Conservation (phyloP, 1,284 basidiomycete genomes). For the Tremellales sp. region DNA sequence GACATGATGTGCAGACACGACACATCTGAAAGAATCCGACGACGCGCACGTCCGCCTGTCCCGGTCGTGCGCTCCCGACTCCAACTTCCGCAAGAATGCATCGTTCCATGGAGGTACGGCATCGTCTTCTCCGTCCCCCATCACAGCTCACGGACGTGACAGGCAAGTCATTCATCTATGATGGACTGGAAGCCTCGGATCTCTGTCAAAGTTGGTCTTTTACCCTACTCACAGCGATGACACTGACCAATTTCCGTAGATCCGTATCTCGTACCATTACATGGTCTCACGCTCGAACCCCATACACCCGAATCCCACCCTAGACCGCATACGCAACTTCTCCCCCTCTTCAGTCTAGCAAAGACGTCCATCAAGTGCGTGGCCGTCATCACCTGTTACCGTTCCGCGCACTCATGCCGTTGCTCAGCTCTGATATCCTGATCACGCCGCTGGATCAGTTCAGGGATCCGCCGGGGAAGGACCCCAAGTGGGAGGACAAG, state of each 20-base stretch:
- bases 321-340: constrained; percentile 40
- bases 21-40: constrained; percentile 41
- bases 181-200: constrained; percentile 40
- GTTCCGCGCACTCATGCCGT: not conserved
- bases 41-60: constrained; percentile 32
- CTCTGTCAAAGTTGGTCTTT: constrained; percentile 40
- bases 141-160: not conserved
- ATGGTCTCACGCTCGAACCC: constrained; percentile 46
- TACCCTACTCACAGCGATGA: too few relatives aligned
- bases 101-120: constrained; percentile 19
- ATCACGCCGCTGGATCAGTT: constrained; percentile 53
- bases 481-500: constrained; percentile 51
- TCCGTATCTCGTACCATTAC: constrained; percentile 44
- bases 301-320: constrained; percentile 42
- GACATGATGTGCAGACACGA: constrained; percentile 23
- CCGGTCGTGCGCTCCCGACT: constrained; percentile 40
- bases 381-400: not conserved
- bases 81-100: constrained; percentile 29
- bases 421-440: constrained; percentile 49
- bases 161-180: constrained; percentile 43
- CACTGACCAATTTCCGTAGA: constrained; percentile 17
- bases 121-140: not conserved
- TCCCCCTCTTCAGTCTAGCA: constrained; percentile 47
- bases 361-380: constrained; percentile 47
- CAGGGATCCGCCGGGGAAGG: constrained; percentile 37